Base-by-base conservation (phyloP, 139 green algal genomes). In the Chlamydomonas urium region DNA sequence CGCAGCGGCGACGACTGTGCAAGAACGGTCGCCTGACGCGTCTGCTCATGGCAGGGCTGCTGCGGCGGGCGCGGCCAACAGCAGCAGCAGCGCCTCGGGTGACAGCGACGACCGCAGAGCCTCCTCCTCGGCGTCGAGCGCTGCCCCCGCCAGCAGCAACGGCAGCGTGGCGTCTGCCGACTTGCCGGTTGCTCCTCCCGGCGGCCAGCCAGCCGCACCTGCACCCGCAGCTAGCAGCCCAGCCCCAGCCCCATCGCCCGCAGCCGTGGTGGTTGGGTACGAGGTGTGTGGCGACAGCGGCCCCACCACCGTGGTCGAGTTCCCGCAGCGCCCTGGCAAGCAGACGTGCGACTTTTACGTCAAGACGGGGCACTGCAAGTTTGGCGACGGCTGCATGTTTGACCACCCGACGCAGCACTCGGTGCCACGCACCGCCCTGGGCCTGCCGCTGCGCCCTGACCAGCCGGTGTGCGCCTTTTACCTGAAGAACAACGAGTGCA, bases 281-380 rank as follows among this genome's bases (percentile, higher is more conserved):
- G 76, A 75, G 26, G 59, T 79, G 1, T 35, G 61, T 17, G 71
- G 65, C 5, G 83, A 58, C 2, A 73, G 79, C 31, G 76, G 65
- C 23, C 59, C 56, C 26, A 36, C 76, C 23, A 38, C 24, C 8
- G n/a, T 83, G 3, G 68, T 71, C 2, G 50, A 73, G 4, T 91
- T 95, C 57, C 90, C 92, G 1, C 66, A 63, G 4, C 83, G 92
- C 8, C 87, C 88, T 2, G 88, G 85, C 17, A 75, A 85, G 56
- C 75, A 84, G 3, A 23, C 79, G 1, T 98, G 93, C 79, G 89
- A 95, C 21, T 98, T 97, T 61, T 98, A 85, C 83, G 19, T 79
- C 32, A 96, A 94, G 67, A 97, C 91, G 0, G 94, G 92, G 1
- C 76, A 89, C 78, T 97, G 92, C 87, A 90, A 90, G 78, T 98